Conservation (phyloP, 2,329 filamentous ascomycete species). For the Xylaria sp. region DNA sequence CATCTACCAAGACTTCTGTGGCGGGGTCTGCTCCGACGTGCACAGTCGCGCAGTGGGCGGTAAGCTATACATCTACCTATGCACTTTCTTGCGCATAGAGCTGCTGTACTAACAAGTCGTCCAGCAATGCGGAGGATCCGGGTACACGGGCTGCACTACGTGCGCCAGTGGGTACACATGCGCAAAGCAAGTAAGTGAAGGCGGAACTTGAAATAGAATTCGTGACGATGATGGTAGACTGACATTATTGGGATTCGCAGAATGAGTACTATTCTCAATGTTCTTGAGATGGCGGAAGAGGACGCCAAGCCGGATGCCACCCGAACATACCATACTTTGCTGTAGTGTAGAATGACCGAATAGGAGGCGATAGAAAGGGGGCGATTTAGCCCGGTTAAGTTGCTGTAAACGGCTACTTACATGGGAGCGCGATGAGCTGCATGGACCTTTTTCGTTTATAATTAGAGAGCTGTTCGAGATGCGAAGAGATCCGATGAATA, state of each 20-base stretch:
- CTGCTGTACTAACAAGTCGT: conserved; percentile 7
- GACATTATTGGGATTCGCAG: background rate
- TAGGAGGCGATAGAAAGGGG: background rate
- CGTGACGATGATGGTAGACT: background rate
- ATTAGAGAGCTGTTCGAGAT: too few relatives aligned
- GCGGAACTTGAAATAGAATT: background rate
- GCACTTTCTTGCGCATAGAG: background rate
- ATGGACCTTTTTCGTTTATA: background rate
- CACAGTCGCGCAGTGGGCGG: conserved; percentile 35
- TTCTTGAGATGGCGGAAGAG: background rate
- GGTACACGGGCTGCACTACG: conserved; percentile 40
- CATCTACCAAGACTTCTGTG: conserved; percentile 38
- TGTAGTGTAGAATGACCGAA: too few relatives aligned
- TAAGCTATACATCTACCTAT: conserved; percentile 11
- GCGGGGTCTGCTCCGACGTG: conserved; percentile 34
- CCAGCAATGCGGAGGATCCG: conserved; percentile 41
- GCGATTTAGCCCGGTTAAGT: background rate
- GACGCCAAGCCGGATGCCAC: too few relatives aligned
- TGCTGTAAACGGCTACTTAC: background rate
- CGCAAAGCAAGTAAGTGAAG: conserved; percentile 39
- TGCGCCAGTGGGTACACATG: conserved; percentile 39
- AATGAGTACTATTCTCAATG: conserved; percentile 36
- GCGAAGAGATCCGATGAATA: too few relatives aligned
- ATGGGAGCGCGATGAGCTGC: background rate
- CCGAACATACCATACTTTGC: too few relatives aligned